phyloP scores from a whole-genome alignment of 202 grass and related monocot species.

The Miscanthus sacchariflorus region DNA sequence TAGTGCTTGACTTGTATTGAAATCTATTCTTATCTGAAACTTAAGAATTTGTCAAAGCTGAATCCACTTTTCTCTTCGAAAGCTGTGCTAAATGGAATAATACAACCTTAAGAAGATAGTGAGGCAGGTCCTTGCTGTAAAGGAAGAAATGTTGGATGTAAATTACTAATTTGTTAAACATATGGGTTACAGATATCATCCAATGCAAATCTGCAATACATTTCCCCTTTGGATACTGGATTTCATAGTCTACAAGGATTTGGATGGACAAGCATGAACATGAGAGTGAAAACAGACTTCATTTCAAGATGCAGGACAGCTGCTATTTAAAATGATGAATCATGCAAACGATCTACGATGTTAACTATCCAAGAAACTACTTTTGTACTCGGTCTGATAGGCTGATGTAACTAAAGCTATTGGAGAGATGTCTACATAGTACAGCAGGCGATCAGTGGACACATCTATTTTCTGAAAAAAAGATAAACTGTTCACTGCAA shows the following conservation, averaged over 20 bases:
- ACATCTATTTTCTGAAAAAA: not conserved
- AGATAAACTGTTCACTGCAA: constrained; percentile 11
- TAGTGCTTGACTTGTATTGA: constrained; percentile 41
- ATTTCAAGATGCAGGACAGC: not conserved
- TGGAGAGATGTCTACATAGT: constrained; percentile 35
- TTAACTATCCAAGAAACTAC: not conserved
- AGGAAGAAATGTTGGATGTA: not conserved
- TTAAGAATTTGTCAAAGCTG: constrained; percentile 60
- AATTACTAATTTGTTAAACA: constrained; percentile 6
- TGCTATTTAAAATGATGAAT: constrained; percentile 16
- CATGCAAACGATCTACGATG: not conserved
- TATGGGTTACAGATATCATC: not conserved
- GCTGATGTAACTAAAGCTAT: constrained; percentile 12
- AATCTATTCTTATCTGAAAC: constrained; percentile 50
- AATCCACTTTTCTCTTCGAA: constrained; percentile 51
- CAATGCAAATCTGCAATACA: constrained; percentile 30
- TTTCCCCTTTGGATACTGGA: not conserved
- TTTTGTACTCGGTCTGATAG: not conserved
- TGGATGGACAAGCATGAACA: constrained; percentile 6
- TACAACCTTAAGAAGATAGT: constrained; percentile 27
- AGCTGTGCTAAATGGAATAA: constrained; percentile 29
- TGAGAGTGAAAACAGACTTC: constrained; percentile 29
- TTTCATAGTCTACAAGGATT: constrained; percentile 1
- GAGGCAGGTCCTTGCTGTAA: not conserved
- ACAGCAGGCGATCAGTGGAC: constrained; percentile 6